Base-by-base conservation (phyloP, 2,329 filamentous ascomycete genomes). In the Fusarium bactridioides region DNA sequence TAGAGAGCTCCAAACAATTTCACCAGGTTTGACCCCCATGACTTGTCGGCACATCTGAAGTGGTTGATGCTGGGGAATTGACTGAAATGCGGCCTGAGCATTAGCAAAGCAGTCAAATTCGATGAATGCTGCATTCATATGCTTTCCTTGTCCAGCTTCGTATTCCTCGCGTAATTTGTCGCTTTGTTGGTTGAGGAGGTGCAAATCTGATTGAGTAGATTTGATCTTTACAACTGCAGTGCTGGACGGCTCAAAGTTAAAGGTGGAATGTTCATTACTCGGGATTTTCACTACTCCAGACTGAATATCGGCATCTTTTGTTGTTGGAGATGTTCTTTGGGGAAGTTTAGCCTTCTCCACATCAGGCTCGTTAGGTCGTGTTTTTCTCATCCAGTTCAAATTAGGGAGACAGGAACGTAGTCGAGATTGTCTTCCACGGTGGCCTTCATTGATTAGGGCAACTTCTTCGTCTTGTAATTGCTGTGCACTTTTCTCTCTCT, bases 181-280 rank as follows among this genome's bases (percentile, higher is more conserved):
- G 0, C 29, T 48, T 9, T 18, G 7, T 29, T n/a, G 27, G 27
- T 48, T 48, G 19, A 48, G 45, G 19, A 29, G 1, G 4, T 48
- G 13, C 19, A 48, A 2, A 18, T 29, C 10, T 0, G 45, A 48
- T n/a, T 13, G 27, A 18, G 1, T 29, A 2, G 27, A 48, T 4
- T n/a, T n/a, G 10, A 9, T 0, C 1, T 29, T 47, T 3, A 25
- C 0, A 11, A 3, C 0, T 21, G 7, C 19, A 16, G 10, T 19
- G 7, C 19, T 16, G 4, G 19, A 1, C 13, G 0, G 0, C 44
- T 47, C 27, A n/a, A 16, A 47, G 0, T 7, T 2, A 3, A 3
- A 8, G 45, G 1, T 16, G 1, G 19, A 29, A 4, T 3, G 7
- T 47, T 29, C 19, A 1, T n/a, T 8, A 4, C 9, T 11, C 1